phyloP scores from a whole-genome alignment of 2,329 filamentous ascomycete genomes.

The Hortaea werneckii region DNA sequence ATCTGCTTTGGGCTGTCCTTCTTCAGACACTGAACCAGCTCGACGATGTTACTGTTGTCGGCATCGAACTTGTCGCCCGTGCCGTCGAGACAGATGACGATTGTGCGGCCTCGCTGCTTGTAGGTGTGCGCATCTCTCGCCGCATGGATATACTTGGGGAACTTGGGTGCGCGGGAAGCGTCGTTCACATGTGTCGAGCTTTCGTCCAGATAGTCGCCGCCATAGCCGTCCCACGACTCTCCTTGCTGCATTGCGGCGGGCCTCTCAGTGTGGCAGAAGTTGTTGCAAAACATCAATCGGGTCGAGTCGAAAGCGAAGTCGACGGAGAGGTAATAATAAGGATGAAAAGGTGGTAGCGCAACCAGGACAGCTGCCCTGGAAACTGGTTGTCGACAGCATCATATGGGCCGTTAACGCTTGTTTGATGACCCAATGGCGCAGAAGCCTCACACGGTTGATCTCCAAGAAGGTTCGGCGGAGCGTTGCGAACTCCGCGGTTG shows the following conservation, averaged over 20 bases:
- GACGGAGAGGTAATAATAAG: too few relatives aligned
- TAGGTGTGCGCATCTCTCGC: constrained; percentile 14
- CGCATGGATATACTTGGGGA: constrained; percentile 23
- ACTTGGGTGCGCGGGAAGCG: neutral
- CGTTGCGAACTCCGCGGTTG: neutral
- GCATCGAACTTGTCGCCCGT: constrained; percentile 36
- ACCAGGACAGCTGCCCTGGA: too few relatives aligned
- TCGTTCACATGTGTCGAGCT: neutral
- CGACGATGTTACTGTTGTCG: constrained; percentile 38
- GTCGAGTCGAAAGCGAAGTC: too few relatives aligned
- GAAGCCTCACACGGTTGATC: neutral
- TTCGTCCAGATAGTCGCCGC: neutral
- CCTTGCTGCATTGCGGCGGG: neutral
- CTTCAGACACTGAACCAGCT: constrained; percentile 35
- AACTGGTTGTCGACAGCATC: neutral
- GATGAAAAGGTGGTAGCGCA: too few relatives aligned
- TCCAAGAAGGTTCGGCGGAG: neutral
- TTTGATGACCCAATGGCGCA: neutral
- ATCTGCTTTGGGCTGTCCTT: constrained; percentile 31
- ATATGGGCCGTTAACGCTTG: neutral
- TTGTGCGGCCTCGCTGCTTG: constrained; percentile 19
- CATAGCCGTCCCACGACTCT: neutral
- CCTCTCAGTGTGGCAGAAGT: neutral
- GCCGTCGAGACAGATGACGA: constrained; percentile 36
- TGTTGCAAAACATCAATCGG: neutral